Evolutionary conservation across 2,329 filamentous ascomycete species (phyloP).

Genomic region (Cylindrodendrum hubeiense): DNA sequence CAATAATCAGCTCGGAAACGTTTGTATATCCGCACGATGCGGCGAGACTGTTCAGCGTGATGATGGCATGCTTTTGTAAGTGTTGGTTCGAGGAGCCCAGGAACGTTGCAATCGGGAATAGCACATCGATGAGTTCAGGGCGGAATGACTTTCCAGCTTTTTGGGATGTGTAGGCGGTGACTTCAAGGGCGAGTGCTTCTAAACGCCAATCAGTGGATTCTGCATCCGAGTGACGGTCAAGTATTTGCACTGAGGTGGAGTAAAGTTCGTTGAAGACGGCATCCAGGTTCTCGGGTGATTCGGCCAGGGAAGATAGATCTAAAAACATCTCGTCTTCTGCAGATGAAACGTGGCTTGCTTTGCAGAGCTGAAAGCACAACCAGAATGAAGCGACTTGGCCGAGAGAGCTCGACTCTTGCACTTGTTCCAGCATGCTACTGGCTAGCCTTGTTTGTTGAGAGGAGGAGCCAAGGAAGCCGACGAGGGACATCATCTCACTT

Average conservation of each 20-base stretch:
- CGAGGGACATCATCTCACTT: constrained; percentile 68
- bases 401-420: constrained; percentile 69
- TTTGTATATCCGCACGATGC: constrained; percentile 78
- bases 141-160: constrained; percentile 77
- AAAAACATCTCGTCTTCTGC: constrained; percentile 76
- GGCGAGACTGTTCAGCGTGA: constrained; percentile 85
- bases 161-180: constrained; percentile 80
- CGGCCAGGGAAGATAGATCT: constrained; percentile 58
- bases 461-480: constrained; percentile 66
- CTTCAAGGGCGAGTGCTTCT: constrained; percentile 84
- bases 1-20: constrained; percentile 84
- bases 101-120: constrained; percentile 93
- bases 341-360: constrained; percentile 64
- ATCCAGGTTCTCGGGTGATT: constrained; percentile 57
- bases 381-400: constrained; percentile 80
- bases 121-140: constrained; percentile 86
- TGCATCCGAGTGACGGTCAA: constrained; percentile 67
- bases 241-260: constrained; percentile 72
- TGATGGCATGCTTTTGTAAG: constrained; percentile 85
- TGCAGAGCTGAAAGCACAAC: constrained; percentile 81
- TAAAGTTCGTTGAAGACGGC: constrained; percentile 74
- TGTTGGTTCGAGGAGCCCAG: constrained; percentile 77
- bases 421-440: constrained; percentile 72
- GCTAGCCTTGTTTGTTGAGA: constrained; percentile 72
- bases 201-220: constrained; percentile 75